phyloP scores from a whole-genome alignment of 2,329 filamentous ascomycete species.

The Diaporthe australafricana region DNA sequence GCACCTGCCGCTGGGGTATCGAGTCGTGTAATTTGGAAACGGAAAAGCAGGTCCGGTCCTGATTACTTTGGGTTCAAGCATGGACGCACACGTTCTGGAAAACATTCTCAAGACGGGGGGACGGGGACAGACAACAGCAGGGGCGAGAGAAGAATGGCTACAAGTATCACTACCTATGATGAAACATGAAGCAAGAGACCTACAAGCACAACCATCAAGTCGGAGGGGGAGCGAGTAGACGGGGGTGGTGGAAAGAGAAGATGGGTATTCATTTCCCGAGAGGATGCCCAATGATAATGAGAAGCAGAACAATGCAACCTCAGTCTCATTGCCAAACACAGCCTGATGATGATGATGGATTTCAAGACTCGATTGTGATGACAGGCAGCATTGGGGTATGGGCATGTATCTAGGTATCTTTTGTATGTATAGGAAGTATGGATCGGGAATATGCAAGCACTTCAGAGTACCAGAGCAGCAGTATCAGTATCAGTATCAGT shows the following conservation, averaged over 20 bases:
- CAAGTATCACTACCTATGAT: slow-evolving; percentile 31
- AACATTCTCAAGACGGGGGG: neutral
- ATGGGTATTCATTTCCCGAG: neutral
- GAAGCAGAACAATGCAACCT: slow-evolving; percentile 10
- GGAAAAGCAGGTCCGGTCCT: slow-evolving; percentile 28
- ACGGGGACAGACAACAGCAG: neutral
- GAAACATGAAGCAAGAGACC: slow-evolving; percentile 18
- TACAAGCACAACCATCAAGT: slow-evolving; percentile 14
- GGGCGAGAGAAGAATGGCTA: slow-evolving; percentile 24
- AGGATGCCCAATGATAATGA: neutral
- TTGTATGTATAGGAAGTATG: no score
- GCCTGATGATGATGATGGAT: neutral
- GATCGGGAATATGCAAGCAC: slow-evolving; percentile 9
- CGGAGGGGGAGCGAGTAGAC: neutral
- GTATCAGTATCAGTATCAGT: no score
- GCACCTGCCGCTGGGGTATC: slow-evolving; percentile 14
- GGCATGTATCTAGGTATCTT: neutral
- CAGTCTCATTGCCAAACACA: slow-evolving; percentile 1
- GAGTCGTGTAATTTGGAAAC: slow-evolving; percentile 22
- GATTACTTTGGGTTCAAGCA: slow-evolving; percentile 21
- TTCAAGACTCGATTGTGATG: no score
- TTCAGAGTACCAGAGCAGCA: neutral
- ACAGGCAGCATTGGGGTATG: neutral
- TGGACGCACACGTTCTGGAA: slow-evolving; percentile 15
- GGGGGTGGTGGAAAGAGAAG: neutral